Conservation (phyloP, 1,284 basidiomycete genomes). For the Moniliophthora roreri region DNA sequence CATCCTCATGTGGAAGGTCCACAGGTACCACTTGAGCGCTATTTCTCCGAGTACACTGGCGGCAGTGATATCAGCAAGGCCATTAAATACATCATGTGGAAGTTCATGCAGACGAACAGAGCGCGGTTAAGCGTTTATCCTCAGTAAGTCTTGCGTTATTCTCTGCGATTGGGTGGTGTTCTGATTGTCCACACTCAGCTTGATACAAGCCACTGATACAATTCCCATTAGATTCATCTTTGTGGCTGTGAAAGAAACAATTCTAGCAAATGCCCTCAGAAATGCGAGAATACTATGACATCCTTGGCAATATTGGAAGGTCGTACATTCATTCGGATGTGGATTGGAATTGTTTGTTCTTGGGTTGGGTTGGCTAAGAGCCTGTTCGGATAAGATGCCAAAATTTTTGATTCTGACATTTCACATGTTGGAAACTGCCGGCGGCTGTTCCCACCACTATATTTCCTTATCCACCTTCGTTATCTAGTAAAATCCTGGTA, state of each 20-base stretch:
- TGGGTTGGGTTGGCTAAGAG: slow-evolving; percentile 24
- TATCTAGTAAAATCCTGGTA: no score
- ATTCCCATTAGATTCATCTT: slow-evolving; percentile 88
- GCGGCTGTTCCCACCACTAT: no score
- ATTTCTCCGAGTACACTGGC: slow-evolving; percentile 94
- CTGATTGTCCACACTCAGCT: slow-evolving; percentile 34
- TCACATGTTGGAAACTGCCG: no score
- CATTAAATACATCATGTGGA: slow-evolving; percentile 96
- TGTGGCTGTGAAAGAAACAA: slow-evolving; percentile 96
- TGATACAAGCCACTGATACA: slow-evolving; percentile 80
- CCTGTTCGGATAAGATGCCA: no score
- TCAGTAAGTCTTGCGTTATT: slow-evolving; percentile 69
- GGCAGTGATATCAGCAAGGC: slow-evolving; percentile 96
- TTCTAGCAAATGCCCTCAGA: slow-evolving; percentile 84
- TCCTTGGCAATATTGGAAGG: no score
- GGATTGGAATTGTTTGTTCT: no score
- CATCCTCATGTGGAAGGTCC: background rate
- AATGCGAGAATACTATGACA: slow-evolving; percentile 23
- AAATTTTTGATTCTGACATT: no score
- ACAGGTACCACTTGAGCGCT: slow-evolving; percentile 79
- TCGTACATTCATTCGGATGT: no score
- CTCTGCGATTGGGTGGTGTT: slow-evolving; percentile 3
- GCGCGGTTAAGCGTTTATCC: slow-evolving; percentile 88
- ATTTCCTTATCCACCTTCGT: no score
- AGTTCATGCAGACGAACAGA: slow-evolving; percentile 93